Conservation (phyloP, 495 filamentous ascomycete genomes). For the Xylaria intraflava region DNA sequence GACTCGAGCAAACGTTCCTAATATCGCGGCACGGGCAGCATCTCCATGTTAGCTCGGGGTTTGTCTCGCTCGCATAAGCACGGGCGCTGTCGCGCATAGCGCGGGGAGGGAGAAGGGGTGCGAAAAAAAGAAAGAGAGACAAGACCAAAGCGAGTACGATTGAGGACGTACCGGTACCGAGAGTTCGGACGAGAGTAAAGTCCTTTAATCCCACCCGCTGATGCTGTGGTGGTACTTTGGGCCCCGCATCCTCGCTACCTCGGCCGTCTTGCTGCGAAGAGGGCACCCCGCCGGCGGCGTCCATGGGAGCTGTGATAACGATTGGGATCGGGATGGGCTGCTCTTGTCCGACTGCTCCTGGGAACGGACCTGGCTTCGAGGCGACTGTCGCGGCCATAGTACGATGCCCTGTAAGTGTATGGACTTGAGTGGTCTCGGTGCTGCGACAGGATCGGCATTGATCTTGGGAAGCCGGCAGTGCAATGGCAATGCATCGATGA, state of each 20-base stretch:
- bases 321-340: conserved; percentile 14
- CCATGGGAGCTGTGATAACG: neutral
- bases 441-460: conserved; percentile 9
- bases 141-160: neutral
- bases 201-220: conserved; percentile 51
- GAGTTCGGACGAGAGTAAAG: conserved; percentile 79
- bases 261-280: conserved; percentile 5
- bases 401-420: neutral
- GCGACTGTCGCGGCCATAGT: conserved; percentile 28
- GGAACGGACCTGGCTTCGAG: conserved; percentile 18
- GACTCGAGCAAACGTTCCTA: conserved; percentile 93
- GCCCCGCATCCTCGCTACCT: conserved; percentile 14
- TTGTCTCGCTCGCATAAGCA: neutral
- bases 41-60: neutral
- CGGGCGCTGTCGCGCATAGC: neutral
- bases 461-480: conserved; percentile 1
- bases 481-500: conserved; percentile 10
- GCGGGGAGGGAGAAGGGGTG: neutral
- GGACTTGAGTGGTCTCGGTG: conserved; percentile 1
- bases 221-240: conserved; percentile 26
- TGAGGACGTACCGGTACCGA: conserved; percentile 67
- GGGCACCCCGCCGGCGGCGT: neutral
- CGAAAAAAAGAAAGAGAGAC: neutral
- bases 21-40: conserved; percentile 10
- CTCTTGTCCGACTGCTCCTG: conserved; percentile 16